These are phyloP conservation scores for Nidula microcarpa DNA, from an alignment of 768 basidiomycete genomes.

Conservation along the genomic window DNA sequence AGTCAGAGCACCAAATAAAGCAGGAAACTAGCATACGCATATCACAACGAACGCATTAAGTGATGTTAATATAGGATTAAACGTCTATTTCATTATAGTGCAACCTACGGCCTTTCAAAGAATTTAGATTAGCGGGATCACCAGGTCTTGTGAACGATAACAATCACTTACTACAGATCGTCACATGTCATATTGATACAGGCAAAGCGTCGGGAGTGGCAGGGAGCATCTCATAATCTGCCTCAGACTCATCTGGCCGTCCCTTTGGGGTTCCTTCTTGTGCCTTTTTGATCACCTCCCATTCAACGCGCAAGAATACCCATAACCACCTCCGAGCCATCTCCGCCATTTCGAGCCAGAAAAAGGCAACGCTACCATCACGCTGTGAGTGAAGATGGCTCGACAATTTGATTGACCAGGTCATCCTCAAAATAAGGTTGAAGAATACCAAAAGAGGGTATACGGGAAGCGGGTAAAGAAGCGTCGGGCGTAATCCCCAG, in stretches of 20 bases:
- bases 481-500: constrained; percentile 68
- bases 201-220: constrained; percentile 16
- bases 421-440: constrained; percentile 86
- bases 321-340: constrained; percentile 93
- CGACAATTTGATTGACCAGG: constrained; percentile 90
- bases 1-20: too few species aligned
- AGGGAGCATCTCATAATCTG: constrained; percentile 41
- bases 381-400: constrained; percentile 76
- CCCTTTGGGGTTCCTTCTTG: constrained; percentile 24
- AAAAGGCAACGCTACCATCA: constrained; percentile 80
- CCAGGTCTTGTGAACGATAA: too few species aligned
- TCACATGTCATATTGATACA: constrained; percentile 1
- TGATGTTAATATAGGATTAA: too few species aligned
- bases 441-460: constrained; percentile 83
- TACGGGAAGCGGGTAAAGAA: constrained; percentile 76
- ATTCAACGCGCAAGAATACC: constrained; percentile 96
- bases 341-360: constrained; percentile 90
- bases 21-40: too few species aligned
- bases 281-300: constrained; percentile 78
- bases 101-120: too few species aligned
- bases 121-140: too few species aligned
- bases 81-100: too few species aligned
- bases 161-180: neutral
- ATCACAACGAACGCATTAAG: too few species aligned
- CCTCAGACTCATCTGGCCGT: constrained; percentile 21